Evolutionary conservation across 2,329 filamentous ascomycete genomes (phyloP).

Genomic region (Stemphylium beticola): DNA sequence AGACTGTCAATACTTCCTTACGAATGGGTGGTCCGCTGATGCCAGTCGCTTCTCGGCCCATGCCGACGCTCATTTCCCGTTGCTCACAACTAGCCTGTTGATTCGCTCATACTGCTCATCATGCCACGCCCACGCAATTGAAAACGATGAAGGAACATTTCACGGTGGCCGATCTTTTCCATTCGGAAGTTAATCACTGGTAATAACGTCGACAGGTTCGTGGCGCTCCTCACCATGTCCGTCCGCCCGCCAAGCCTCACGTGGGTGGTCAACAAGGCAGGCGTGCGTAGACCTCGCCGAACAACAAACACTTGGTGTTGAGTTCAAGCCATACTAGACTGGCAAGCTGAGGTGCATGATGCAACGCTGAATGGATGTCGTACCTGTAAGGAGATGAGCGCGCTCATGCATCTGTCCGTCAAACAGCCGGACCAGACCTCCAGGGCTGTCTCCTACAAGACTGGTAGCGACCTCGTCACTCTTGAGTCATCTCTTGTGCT

Average conservation of each 20-base stretch:
- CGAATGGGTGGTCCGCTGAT: not conserved
- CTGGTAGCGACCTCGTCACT: slow-evolving; percentile 6
- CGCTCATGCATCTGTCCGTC: slow-evolving; percentile 22
- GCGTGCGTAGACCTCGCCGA: slow-evolving; percentile 39
- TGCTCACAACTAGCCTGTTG: slow-evolving; percentile 1
- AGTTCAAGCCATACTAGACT: slow-evolving; percentile 17
- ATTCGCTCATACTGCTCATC: slow-evolving; percentile 10
- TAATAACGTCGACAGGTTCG: slow-evolving; percentile 23
- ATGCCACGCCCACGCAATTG: slow-evolving; percentile 5
- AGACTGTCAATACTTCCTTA: slow-evolving; percentile 1
- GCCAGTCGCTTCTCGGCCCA: slow-evolving; percentile 2
- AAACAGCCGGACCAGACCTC: slow-evolving; percentile 20
- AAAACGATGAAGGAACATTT: not conserved
- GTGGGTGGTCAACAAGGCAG: slow-evolving; percentile 18
- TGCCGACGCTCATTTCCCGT: slow-evolving; percentile 4
- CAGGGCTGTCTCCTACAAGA: slow-evolving; percentile 17
- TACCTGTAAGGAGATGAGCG: slow-evolving; percentile 5
- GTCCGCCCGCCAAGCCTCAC: slow-evolving; percentile 24
- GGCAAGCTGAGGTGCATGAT: slow-evolving; percentile 11
- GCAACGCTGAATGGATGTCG: slow-evolving; percentile 6
- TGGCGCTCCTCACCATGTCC: slow-evolving; percentile 29
- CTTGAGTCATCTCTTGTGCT: not conserved
- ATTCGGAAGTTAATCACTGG: slow-evolving; percentile 5
- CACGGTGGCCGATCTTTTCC: slow-evolving; percentile 17
- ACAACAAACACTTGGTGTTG: slow-evolving; percentile 28